A percentile compares a stretch with the other conserved stretches of the same genome.
Conservation (phyloP, 179 eudicot species). For the Spergularia azorica region DNA sequence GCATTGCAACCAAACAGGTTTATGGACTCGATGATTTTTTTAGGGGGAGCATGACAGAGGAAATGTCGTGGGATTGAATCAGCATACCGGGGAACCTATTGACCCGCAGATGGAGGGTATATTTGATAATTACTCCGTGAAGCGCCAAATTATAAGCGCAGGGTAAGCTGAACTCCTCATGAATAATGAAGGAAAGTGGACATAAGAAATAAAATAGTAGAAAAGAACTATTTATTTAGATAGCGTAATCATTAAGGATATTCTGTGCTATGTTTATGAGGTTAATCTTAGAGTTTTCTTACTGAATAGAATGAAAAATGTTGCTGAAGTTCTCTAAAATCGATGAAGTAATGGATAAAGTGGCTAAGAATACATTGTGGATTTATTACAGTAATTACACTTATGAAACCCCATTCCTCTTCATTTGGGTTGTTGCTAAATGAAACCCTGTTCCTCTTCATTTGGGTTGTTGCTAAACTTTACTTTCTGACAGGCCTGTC, state of each 20-base stretch:
- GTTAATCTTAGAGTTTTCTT: background rate
- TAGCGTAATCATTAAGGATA: no score
- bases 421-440: background rate
- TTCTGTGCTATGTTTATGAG: no score
- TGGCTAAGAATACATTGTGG: no score
- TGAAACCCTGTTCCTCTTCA: background rate
- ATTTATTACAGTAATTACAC: no score
- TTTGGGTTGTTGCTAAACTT: background rate
- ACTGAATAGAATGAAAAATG: background rate
- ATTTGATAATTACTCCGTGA: constrained; percentile 87
- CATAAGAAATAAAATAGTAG: background rate
- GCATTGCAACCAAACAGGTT: background rate
- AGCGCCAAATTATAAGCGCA: constrained; percentile 86
- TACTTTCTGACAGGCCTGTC: constrained; percentile 60
- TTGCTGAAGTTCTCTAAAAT: no score
- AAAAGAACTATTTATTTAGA: background rate
- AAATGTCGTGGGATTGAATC: constrained; percentile 82
- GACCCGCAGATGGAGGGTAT: constrained; percentile 99
- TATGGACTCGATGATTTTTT: background rate
- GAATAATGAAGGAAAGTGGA: background rate
- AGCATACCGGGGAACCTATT: constrained; percentile 79
- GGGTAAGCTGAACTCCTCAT: constrained; percentile 50
- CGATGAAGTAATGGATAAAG: no score
- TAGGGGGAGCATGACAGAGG: constrained; percentile 97
- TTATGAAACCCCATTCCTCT: no score